A percentile compares a stretch with the other conserved stretches of the same genome.
These are phyloP conservation scores for Mortierella sp. DNA, from an alignment of 371 early-diverging fungal species.

Conservation along the genomic window DNA sequence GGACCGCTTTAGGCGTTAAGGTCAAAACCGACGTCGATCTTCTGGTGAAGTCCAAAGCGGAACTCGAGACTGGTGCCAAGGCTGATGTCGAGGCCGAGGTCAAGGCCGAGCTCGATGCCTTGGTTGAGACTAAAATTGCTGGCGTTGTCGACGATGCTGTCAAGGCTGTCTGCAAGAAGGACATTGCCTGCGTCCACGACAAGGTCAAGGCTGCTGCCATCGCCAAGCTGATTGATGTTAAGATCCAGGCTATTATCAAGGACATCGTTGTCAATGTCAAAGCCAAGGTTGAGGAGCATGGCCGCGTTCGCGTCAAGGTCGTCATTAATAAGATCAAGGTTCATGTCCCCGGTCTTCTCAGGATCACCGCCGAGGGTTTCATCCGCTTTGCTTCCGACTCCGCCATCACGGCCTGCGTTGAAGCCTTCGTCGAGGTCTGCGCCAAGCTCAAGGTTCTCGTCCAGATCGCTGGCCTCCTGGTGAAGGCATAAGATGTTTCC, in stretches of 20 bases:
- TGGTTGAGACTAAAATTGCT: no score
- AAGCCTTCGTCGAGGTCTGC: conserved; percentile 25
- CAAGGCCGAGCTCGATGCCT: conserved; percentile 3
- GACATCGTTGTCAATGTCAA: conserved; percentile 30
- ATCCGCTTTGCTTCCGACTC: conserved; percentile 17
- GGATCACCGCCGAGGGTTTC: conserved; percentile 10
- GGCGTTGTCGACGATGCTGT: no score
- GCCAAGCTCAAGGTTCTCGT: conserved; percentile 27
- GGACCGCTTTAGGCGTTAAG: no score
- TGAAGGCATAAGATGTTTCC: conserved; percentile 5
- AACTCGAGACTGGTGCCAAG: conserved; percentile 26
- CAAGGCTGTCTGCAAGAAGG: no score
- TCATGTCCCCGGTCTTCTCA: conserved; percentile 15
- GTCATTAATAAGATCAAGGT: conserved; percentile 20
- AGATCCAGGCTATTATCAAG: background rate
- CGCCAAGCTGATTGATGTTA: conserved; percentile 29
- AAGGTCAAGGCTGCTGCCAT: conserved; percentile 26
- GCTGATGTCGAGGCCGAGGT: conserved; percentile 14
- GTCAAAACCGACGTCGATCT: conserved; percentile 1
- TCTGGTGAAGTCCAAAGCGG: conserved; percentile 23
- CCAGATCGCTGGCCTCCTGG: conserved; percentile 5
- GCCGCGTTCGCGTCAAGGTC: conserved; percentile 12
- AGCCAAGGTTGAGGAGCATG: conserved; percentile 11
- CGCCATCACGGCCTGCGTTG: conserved; percentile 23
- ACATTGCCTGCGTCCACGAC: conserved; percentile 6